Conservation (phyloP, 106 monocot species). For the Dendrobium huoshanense region DNA sequence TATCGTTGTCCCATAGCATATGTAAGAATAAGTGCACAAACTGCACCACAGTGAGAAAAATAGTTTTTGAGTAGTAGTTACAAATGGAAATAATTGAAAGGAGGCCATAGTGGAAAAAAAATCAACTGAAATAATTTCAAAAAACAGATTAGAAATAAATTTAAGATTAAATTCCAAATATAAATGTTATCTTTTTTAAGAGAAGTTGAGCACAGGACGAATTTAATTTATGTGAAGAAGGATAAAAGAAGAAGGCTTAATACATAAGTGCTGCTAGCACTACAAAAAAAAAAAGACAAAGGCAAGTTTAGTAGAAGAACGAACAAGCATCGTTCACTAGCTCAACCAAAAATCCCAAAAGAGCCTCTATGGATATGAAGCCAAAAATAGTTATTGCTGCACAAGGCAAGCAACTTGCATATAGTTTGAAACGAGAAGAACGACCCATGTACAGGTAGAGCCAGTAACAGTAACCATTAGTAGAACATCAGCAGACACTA, state of each 20-base stretch:
- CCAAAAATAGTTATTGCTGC: too few relatives aligned
- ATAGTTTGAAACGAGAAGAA: too few relatives aligned
- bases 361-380: too few relatives aligned
- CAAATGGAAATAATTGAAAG: neutral
- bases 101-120: neutral
- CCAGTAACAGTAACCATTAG: too few relatives aligned
- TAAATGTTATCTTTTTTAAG: neutral
- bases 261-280: neutral
- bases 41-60: constrained; percentile 31
- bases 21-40: constrained; percentile 58
- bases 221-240: neutral
- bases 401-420: too few relatives aligned
- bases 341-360: too few relatives aligned
- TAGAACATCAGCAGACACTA: too few relatives aligned
- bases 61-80: neutral
- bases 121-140: neutral
- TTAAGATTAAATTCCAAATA: neutral
- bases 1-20: constrained; percentile 85
- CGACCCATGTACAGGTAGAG: too few relatives aligned
- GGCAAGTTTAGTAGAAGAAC: too few relatives aligned
- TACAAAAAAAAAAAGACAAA: too few relatives aligned
- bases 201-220: neutral
- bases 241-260: neutral
- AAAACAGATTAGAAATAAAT: neutral
- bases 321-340: too few relatives aligned